Percentiles rank a stretch among this genome's conserved stretches.
phyloP scores from a whole-genome alignment of 768 basidiomycete species.

The Lactifluus echinatus region DNA sequence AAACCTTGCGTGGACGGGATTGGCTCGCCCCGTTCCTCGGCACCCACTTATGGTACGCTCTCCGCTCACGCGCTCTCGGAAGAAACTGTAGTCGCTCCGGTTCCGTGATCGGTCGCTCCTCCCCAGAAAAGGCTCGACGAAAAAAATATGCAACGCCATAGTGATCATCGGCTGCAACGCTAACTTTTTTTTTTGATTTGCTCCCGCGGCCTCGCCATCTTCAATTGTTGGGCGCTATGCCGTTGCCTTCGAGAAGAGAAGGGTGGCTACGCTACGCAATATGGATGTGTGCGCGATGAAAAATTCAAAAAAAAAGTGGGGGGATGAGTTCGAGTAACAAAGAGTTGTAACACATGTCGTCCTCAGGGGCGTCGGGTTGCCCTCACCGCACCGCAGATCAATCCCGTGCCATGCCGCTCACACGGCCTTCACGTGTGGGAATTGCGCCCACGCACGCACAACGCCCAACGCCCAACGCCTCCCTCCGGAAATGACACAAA shows the following conservation, averaged over 20 bases:
- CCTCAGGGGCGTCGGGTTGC: background rate
- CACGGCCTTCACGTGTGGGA: background rate
- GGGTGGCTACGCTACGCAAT: no score
- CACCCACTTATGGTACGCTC: no score
- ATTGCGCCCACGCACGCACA: background rate
- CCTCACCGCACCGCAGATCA: background rate
- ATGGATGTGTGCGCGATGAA: no score
- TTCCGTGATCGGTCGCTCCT: background rate
- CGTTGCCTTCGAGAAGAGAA: background rate
- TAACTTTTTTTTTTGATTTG: conserved; percentile 2
- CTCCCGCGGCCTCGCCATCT: background rate
- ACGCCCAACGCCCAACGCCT: background rate
- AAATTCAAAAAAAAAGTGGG: background rate
- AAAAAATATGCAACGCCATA: background rate
- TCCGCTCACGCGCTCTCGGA: no score
- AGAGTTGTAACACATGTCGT: background rate
- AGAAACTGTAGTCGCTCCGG: background rate
- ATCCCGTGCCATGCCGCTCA: background rate
- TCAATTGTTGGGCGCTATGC: background rate
- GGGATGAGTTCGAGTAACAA: background rate
- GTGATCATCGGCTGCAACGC: background rate
- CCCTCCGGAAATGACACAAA: background rate
- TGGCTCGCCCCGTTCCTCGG: background rate
- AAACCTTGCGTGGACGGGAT: background rate
- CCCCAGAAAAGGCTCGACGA: background rate